Percentiles rank a stretch among this genome's conserved stretches.
Conservation (phyloP, 768 basidiomycete genomes). For the Boletus reticuloceps region DNA sequence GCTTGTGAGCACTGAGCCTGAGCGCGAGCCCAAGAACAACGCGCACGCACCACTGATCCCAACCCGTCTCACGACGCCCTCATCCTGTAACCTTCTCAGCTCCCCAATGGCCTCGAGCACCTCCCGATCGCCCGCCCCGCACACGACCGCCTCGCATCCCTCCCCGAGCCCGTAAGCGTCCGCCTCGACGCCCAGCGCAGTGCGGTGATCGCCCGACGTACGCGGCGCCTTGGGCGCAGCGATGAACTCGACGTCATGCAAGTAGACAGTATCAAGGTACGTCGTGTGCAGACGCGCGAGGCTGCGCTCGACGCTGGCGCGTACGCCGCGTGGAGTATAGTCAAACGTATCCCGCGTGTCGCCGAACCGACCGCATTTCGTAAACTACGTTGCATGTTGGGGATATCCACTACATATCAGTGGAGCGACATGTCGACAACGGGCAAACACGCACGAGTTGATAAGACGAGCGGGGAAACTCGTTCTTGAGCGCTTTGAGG, state of each 20-base stretch:
- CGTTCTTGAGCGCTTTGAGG: slow-evolving; percentile 52
- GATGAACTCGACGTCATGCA: slow-evolving; percentile 86
- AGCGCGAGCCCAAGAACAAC: no score
- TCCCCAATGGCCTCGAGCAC: slow-evolving; percentile 67
- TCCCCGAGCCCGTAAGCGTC: slow-evolving; percentile 62
- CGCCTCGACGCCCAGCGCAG: slow-evolving; percentile 52
- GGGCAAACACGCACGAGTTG: slow-evolving; percentile 49
- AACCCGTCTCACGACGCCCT: slow-evolving; percentile 69
- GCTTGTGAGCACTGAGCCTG: no score
- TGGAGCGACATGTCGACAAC: no score
- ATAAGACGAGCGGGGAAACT: slow-evolving; percentile 80
- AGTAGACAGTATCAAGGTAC: slow-evolving; percentile 78
- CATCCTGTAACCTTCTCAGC: slow-evolving; percentile 63
- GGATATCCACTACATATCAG: no score
- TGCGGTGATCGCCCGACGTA: slow-evolving; percentile 51
- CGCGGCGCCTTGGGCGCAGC: slow-evolving; percentile 49
- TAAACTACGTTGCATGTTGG: slow-evolving; percentile 49
- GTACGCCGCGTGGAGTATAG: slow-evolving; percentile 66
- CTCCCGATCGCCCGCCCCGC: slow-evolving; percentile 69
- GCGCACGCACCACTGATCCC: slow-evolving; percentile 81
- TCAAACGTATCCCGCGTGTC: slow-evolving; percentile 54
- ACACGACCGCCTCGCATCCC: slow-evolving; percentile 54
- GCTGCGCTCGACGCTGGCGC: slow-evolving; percentile 63
- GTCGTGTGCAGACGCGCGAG: slow-evolving; percentile 66
- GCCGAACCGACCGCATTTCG: slow-evolving; percentile 84